Evolutionary conservation across 305 asterid species (phyloP), one percentile per base, ranked within the genome.

Genomic region (Fraxinus floribunda): DNA sequence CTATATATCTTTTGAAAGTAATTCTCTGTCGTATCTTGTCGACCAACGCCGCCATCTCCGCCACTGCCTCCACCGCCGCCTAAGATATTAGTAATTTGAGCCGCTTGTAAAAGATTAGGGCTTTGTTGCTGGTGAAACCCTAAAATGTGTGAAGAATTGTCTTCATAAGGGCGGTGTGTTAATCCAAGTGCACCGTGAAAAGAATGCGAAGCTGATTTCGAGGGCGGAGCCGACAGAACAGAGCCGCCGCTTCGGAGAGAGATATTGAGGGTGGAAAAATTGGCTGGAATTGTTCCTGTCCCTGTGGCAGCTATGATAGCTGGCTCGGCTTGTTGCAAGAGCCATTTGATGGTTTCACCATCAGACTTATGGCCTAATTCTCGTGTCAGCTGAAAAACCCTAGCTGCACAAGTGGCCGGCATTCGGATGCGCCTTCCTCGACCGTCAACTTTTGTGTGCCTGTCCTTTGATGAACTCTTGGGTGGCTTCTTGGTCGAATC

Each of bases 201-300:
- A 1, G 92, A 88, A 83, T 86, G 92, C 29, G 95, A 94, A 75
- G 92, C 93, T 2, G 93, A 87, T 80, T 92, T 92, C 0, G 94
- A 88, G 1, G 93, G 91, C 11, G 93, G 94, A 35, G 93, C 94
- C 6, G 89, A 86, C 7, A 90, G 83, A 1, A 89, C 84, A 11
- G 93, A 84, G 83, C 95, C 94, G 84, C 93, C 88, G 91, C 95
- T 91, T 0, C 94, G 85, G 24, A 89, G 86, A 5, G 98, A 89
- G 81, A 91, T 87, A 83, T 91, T 94, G 0, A 92, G 92, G 0
- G 95, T 84, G 4, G 94, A 89, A 76, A 85, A 90, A 80, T 92
- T 92, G 5, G 88, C 73, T 7, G 91, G 89, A 7, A 72, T 75
- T 34, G 87, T 85, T 66, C 89, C 88, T 0, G 90, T 75, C 18